Evolutionary conservation across 1,284 basidiomycete genomes (phyloP), one percentile per base, ranked within the genome.

Genomic region (Ceratobasidium sp.): DNA sequence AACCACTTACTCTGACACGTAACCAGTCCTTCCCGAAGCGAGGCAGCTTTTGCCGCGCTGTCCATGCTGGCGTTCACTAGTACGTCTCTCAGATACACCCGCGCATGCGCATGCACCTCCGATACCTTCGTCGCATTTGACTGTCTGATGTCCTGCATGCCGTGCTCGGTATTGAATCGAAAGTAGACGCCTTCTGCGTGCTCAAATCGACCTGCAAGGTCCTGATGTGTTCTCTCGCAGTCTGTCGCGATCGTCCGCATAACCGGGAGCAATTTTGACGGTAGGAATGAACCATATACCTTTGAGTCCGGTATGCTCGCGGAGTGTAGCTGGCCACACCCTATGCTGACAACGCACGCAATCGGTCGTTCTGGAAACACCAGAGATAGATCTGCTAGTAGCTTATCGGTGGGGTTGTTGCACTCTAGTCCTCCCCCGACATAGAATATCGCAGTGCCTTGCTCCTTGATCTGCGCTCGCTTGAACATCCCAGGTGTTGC

Each of bases 111-210:
- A 3, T 21, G 26, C 9, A 57, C 43, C 23, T 41, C 6, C 14
- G 18, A 7, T 6, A 49, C 13, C 32, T 59, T 49, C 18, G 18
- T n/a, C 30, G 44, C 47, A n/a, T 46, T 54, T 2, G 28, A 35
- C n/a, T 28, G 11, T 3, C 32, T 54, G 38, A 59, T 50, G 38
- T 41, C 18, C 21, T 59, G 44, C 11, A 50, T n/a, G 26, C 67
- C 67, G 14, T 59, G 67, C 11, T 49, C 46, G 2, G 58, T 30
- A 21, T 46, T 70, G 30, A 70, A 41, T 9, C 67, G 32, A 41
- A 49, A 70, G 21, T 70, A 70, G 7, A 70, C 23, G 3, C 55
- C 55, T 13, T 43, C 41, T n/a, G 8, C 4, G 18, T 23, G 21
- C 9, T 23, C n/a, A 28, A 70, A 59, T 35, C 44, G 21, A 7